Percentiles rank a stretch among this genome's conserved stretches.
Evolutionary conservation across 2,329 filamentous ascomycete species (phyloP).

Genomic region (Penicillium decumbens): DNA sequence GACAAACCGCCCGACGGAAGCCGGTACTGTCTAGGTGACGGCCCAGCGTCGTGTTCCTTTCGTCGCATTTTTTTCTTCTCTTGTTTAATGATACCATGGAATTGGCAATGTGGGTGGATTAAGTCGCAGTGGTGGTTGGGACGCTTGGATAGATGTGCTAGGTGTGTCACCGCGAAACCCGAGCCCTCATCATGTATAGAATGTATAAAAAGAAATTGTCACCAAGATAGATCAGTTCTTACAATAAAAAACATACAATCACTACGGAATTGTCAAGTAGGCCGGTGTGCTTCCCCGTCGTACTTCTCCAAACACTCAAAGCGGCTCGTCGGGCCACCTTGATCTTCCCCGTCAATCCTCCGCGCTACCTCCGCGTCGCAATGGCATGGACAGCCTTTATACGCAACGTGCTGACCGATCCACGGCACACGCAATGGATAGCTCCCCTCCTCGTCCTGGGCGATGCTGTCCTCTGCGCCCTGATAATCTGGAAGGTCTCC

Average conservation of each 20-base stretch:
- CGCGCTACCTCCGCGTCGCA: conserved; percentile 10
- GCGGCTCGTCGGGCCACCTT: conserved; percentile 21
- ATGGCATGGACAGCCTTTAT: conserved; percentile 36
- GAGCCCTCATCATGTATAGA: conserved; percentile 13
- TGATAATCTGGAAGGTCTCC: conserved; percentile 75
- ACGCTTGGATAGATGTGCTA: conserved; percentile 8
- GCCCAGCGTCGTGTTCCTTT: conserved; percentile 1
- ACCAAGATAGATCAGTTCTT: not conserved
- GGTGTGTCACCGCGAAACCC: conserved; percentile 2
- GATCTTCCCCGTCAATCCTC: conserved; percentile 13
- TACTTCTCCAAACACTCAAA: not conserved
- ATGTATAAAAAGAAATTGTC: conserved; percentile 14
- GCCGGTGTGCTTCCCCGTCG: not conserved
- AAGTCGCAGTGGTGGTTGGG: conserved; percentile 1
- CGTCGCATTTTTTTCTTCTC: conserved; percentile 7
- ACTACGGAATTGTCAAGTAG: not conserved
- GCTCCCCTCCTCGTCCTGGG: conserved; percentile 61
- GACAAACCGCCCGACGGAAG: conserved; percentile 15
- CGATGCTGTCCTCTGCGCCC: conserved; percentile 66
- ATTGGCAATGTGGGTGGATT: conserved; percentile 9
- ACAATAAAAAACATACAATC: not conserved
- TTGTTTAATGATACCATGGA: conserved; percentile 28
- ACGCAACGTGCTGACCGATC: conserved; percentile 48
- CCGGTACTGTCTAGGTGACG: conserved; percentile 5
- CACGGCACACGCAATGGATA: conserved; percentile 58